Conservation (phyloP, 768 basidiomycete species). For the Phlegmacium glaucopus region DNA sequence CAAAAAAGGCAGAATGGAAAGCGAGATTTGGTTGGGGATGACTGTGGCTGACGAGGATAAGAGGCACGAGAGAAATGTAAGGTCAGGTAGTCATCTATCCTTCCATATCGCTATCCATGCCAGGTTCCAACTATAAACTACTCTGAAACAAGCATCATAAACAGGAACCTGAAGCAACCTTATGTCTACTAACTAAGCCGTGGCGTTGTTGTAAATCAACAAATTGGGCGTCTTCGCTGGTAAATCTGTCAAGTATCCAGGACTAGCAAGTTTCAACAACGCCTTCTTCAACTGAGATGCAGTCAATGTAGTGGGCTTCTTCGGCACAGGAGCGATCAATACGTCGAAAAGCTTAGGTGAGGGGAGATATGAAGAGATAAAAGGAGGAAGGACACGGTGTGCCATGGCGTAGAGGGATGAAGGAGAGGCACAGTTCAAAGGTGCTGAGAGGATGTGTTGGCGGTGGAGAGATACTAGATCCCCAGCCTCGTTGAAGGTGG, state of each 20-base stretch:
- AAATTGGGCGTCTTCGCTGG: conserved; percentile 60
- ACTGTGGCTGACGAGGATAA: no score
- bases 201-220: conserved; percentile 82
- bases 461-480: conserved; percentile 32
- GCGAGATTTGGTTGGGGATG: no score
- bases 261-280: conserved; percentile 56
- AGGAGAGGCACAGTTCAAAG: conserved; percentile 23
- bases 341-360: conserved; percentile 43
- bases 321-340: conserved; percentile 40
- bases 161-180: no score
- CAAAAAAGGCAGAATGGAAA: no score
- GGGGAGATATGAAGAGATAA: conserved; percentile 57
- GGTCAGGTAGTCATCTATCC: no score
- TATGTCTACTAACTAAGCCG: conserved; percentile 17
- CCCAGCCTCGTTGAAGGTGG: conserved; percentile 36
- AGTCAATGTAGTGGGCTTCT: conserved; percentile 44
- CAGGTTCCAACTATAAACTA: no score
- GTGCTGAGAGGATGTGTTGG: conserved; percentile 28
- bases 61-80: no score
- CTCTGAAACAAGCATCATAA: no score
- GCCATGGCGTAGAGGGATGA: conserved; percentile 50
- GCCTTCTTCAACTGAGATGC: conserved; percentile 78
- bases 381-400: conserved; percentile 54
- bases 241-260: conserved; percentile 45
- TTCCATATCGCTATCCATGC: no score